Percentiles rank a stretch among this genome's conserved stretches.
phyloP scores from a whole-genome alignment of 179 eudicot genomes.

The Heliamphora pulchella region DNA sequence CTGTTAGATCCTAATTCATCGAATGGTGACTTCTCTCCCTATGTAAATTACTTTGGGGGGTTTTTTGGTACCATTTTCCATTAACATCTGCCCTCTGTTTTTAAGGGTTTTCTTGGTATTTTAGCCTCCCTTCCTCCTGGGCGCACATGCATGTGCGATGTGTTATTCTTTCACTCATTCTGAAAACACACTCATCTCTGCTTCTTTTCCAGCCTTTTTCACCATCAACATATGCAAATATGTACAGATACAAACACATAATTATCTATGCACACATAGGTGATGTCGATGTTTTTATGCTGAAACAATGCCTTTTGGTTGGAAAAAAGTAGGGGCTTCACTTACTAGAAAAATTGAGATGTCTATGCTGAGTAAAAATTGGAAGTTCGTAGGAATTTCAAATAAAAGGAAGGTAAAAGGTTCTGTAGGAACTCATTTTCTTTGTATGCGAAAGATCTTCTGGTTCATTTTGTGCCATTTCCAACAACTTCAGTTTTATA shows the following conservation, averaged over 20 bases:
- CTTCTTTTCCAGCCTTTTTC: neutral
- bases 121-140: neutral
- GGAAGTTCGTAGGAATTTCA: neutral
- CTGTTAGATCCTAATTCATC: no score
- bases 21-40: no score
- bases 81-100: neutral
- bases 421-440: neutral
- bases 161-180: no score
- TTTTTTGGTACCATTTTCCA: neutral
- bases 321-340: neutral
- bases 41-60: neutral
- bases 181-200: neutral
- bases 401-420: neutral
- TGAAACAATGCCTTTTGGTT: neutral
- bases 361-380: neutral
- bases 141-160: no score
- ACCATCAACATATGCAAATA: neutral
- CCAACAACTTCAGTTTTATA: neutral
- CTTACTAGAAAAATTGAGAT: neutral
- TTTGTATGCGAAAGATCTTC: neutral
- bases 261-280: no score
- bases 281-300: no score
- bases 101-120: neutral
- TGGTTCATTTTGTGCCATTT: neutral
- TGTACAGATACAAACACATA: no score